Base-by-base conservation (phyloP, 768 basidiomycete genomes). In the Phaeolepiota aurea region DNA sequence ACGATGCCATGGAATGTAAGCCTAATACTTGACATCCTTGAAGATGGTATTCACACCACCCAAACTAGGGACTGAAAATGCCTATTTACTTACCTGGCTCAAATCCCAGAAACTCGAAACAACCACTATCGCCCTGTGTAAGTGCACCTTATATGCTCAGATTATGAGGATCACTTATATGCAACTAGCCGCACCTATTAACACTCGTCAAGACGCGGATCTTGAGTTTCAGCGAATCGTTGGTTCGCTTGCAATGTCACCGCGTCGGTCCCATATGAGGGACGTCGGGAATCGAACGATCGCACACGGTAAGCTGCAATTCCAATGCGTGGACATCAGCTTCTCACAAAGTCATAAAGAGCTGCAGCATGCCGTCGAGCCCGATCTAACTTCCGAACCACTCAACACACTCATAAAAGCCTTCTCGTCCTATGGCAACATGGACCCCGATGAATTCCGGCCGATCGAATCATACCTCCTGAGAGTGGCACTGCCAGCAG, bases 1-100 rank as follows among this genome's bases (percentile, higher is more conserved):
- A 85, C 49, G 89, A 96, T 47, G 93, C 90, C 0, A 75, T 97
- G 69, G 94, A 98, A 61, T 94, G 87, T 87, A 53, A 56, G 85
- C 68, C 12, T 34, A 45, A n/a, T n/a, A n/a, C n/a, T n/a, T n/a
- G n/a, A n/a, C 35, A n/a, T n/a, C n/a, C n/a, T n/a, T 33, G 23
- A 3, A 1, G 7, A 19, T 11, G 7, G 39, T 3, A n/a, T n/a
- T n/a, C 13, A 4, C 19, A 15, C 16, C 39, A 14, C 16, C 10
- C 22, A 13, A n/a, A 13, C 5, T 30, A 74, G 87, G 92, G 92
- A 93, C 89, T 0, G 92, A 97, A 63, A 97, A 97, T 60, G 85
- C 78, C 0, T 96, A 96, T 62, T 54, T 97, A 46, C 76, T 74
- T 40, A 81, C 85, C 5, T 87, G 84, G 85, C 84, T 85, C 48